Base-by-base conservation (phyloP, 768 basidiomycete genomes). In the Boletellus ananas region DNA sequence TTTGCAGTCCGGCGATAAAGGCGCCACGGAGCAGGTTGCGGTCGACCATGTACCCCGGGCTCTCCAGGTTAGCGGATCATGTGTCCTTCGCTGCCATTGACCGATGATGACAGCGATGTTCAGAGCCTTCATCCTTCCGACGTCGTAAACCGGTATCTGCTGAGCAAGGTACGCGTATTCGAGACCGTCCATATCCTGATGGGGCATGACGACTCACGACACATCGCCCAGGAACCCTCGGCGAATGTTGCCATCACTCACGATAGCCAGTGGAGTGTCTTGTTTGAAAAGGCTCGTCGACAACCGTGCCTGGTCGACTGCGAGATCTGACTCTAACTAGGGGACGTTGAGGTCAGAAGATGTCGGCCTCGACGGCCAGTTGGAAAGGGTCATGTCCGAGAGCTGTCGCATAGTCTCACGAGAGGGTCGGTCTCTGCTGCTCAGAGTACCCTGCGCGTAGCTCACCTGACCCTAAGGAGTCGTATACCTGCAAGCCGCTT, bases 91-190 rank as follows among this genome's bases (percentile, higher is more conserved):
- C 13, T 17, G 4, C 6, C 9, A 17, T 6, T 18, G 17, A 14
- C n/a, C 13, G 7, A 27, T 45, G 3, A 35, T 49, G 29, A 50
- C 38, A 29, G 4, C 11, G 31, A 23, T 2, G 1, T 48, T 1
- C 14, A 49, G 57, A 39, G 27, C 16, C 10, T 43, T 36, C 58
- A 59, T 18, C 58, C 57, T 2, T 50, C 58, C 31, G 58, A 59
- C 4, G 2, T 48, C 4, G 21, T 59, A 29, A 59, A 59, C 20
- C 46, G 42, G 23, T 59, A 50, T 39, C 25, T 59, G 5, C 33
- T 59, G 0, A 36, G 21, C 23, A 29, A 29, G 29, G 29, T 29
- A 23, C 23, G 29, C 8, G 29, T 29, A 7, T 29, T 4, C 8
- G n/a, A n/a, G n/a, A n/a, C n/a, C n/a, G n/a, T n/a, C 29, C 29